Percentiles rank a stretch among this genome's conserved stretches.
These are phyloP conservation scores for Xylaria sp. DNA, from an alignment of 2,329 filamentous ascomycete genomes.

Conservation along the genomic window DNA sequence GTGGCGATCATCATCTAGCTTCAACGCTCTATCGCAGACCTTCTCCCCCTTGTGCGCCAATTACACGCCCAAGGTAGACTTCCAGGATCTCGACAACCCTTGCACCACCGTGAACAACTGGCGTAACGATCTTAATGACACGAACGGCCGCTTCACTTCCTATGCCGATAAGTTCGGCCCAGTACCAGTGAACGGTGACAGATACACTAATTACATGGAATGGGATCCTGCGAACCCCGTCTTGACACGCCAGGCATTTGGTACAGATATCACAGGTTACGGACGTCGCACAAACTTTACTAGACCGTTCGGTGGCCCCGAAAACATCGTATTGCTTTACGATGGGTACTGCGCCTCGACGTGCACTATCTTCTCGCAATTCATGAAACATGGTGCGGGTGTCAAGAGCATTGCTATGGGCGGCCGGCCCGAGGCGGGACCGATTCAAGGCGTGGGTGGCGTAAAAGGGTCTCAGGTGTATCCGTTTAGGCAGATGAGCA, in stretches of 20 bases:
- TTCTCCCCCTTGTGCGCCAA: conserved; percentile 30
- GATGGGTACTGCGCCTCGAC: conserved; percentile 38
- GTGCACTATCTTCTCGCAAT: conserved; percentile 35
- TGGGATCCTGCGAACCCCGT: conserved; percentile 33
- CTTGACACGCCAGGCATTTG: conserved; percentile 25
- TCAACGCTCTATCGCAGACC: conserved; percentile 34
- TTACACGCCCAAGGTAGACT: conserved; percentile 32
- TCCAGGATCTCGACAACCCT: conserved; percentile 21
- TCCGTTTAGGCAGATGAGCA: conserved; percentile 19
- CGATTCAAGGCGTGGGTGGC: conserved; percentile 33
- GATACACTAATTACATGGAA: conserved; percentile 34
- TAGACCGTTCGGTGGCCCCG: conserved; percentile 32
- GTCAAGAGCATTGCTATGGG: conserved; percentile 37
- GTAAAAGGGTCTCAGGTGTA: conserved; percentile 33
- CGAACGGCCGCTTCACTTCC: conserved; percentile 34
- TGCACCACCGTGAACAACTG: conserved; percentile 33
- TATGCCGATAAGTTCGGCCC: conserved; percentile 36
- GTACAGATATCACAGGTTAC: conserved; percentile 33
- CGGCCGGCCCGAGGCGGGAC: conserved; percentile 21
- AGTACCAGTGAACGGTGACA: conserved; percentile 16
- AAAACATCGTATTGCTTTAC: conserved; percentile 37
- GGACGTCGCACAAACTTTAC: conserved; percentile 35
- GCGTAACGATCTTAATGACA: conserved; percentile 35
- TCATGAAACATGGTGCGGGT: conserved; percentile 32
- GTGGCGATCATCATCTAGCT: conserved; percentile 25